These are phyloP conservation scores for Delphinella strobiligena DNA, from an alignment of 2,329 filamentous ascomycete genomes.

Conservation along the genomic window DNA sequence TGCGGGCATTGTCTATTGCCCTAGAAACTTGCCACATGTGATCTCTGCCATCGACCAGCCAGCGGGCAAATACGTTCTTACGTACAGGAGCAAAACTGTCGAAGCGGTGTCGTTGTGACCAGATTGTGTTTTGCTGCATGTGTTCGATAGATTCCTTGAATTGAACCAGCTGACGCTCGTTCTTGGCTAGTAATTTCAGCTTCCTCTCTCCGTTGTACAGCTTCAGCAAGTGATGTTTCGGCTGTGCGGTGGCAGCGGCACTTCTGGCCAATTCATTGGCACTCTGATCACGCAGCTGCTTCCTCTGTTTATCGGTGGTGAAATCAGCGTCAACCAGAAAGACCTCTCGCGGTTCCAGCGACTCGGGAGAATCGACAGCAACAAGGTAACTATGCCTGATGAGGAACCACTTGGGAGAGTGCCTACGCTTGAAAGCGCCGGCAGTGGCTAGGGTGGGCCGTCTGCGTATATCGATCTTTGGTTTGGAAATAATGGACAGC, in stretches of 20 bases:
- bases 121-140: conserved; percentile 73
- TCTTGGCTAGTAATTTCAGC: conserved; percentile 79
- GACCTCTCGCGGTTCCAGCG: conserved; percentile 97
- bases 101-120: conserved; percentile 76
- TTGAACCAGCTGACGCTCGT: conserved; percentile 77
- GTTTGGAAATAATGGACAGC: conserved; percentile 76
- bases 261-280: conserved; percentile 52
- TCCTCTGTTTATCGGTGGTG: conserved; percentile 60
- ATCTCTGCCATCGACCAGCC: conserved; percentile 91
- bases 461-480: conserved; percentile 38
- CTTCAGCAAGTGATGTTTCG: conserved; percentile 73
- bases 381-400: conserved; percentile 97
- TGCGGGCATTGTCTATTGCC: conserved; percentile 91
- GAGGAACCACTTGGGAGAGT: conserved; percentile 92
- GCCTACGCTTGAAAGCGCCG: conserved; percentile 34
- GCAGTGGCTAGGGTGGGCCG: conserved; percentile 1
- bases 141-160: conserved; percentile 86
- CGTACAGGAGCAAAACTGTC: conserved; percentile 88
- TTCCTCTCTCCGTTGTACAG: conserved; percentile 87
- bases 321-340: conserved; percentile 93
- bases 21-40: conserved; percentile 99
- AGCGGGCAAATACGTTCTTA: conserved; percentile 78
- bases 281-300: conserved; percentile 37
- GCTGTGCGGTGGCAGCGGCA: conserved; percentile 46
- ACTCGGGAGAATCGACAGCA: conserved; percentile 95